These are phyloP conservation scores for Psidium guajava DNA, from an alignment of 345 rosid genomes.

Conservation along the genomic window DNA sequence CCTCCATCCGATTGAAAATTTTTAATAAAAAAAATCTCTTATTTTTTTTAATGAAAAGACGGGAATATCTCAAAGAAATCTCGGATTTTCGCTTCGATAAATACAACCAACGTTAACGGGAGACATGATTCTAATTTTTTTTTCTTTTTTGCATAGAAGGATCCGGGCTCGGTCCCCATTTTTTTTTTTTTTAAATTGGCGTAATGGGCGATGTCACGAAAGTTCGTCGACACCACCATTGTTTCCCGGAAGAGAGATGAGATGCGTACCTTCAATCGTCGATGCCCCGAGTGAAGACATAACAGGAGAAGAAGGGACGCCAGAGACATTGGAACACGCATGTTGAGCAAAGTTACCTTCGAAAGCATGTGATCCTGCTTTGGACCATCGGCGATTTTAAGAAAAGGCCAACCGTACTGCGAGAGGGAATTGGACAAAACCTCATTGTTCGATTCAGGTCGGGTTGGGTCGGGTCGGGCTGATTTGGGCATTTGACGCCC, in stretches of 20 bases:
- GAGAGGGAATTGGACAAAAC: neutral
- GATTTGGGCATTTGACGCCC: fast-evolving
- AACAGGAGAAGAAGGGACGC: neutral
- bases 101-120: neutral
- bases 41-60: neutral
- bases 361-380: neutral
- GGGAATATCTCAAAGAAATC: neutral
- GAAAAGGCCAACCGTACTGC: neutral
- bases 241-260: neutral
- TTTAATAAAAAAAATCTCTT: neutral
- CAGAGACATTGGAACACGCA: neutral
- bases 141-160: neutral
- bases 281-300: neutral
- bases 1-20: neutral
- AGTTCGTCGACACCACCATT: fast-evolving
- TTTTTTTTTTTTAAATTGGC: neutral
- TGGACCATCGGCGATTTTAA: neutral
- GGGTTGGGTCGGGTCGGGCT: fast-evolving
- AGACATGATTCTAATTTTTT: fast-evolving
- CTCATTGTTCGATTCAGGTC: fast-evolving
- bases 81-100: neutral
- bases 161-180: fast-evolving
- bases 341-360: neutral
- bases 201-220: fast-evolving
- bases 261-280: neutral